Conservation (phyloP, 2,329 filamentous ascomycete species). For the Epicoccum sorghinum region DNA sequence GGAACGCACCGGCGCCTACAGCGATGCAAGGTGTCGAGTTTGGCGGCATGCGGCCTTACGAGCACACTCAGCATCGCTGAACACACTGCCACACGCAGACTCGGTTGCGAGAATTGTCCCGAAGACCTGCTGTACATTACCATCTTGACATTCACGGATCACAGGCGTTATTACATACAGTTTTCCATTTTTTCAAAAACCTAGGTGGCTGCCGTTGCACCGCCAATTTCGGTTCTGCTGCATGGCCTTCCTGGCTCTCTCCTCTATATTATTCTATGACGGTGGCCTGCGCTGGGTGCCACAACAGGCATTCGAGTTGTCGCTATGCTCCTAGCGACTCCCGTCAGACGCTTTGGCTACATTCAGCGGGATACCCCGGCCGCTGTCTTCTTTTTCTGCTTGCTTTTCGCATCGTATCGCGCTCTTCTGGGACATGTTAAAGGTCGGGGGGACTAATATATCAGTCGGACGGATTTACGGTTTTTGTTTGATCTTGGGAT, state of each 20-base stretch:
- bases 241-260: conserved; percentile 4
- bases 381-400: background rate
- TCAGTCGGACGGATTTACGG: conserved; percentile 8
- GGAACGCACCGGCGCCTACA: conserved; percentile 38
- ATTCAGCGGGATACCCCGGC: background rate
- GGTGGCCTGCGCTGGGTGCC: background rate
- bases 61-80: conserved; percentile 41
- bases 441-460: conserved; percentile 6
- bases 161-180: conserved; percentile 17
- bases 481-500: conserved; percentile 13
- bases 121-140: conserved; percentile 16
- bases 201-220: background rate
- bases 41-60: conserved; percentile 45
- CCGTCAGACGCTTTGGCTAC: conserved; percentile 1
- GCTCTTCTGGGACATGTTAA: conserved; percentile 9
- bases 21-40: conserved; percentile 60
- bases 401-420: conserved; percentile 6
- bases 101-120: background rate
- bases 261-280: conserved; percentile 1
- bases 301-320: background rate
- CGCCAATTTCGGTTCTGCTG: background rate
- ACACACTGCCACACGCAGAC: background rate
- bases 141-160: conserved; percentile 14
- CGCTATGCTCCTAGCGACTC: background rate
- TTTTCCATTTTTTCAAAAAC: conserved; percentile 3